A percentile compares a stretch with the other conserved stretches of the same genome.
These are phyloP conservation scores for Nannizzia gypsea DNA, from an alignment of 2,329 filamentous ascomycete genomes.

Conservation along the genomic window DNA sequence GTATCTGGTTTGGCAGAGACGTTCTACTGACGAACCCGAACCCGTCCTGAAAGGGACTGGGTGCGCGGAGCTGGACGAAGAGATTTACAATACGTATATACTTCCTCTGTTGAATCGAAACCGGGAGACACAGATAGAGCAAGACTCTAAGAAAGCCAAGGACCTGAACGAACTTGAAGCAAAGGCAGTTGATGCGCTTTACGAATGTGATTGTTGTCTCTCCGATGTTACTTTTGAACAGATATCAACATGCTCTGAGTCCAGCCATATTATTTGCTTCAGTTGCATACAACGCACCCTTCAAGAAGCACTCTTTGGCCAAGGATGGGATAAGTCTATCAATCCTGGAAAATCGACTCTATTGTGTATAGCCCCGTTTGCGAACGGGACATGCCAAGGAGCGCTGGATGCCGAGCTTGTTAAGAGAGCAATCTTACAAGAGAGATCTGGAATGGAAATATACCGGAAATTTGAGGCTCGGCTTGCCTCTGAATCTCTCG, in stretches of 20 bases:
- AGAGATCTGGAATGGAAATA: conserved; percentile 58
- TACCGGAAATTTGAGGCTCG: conserved; percentile 67
- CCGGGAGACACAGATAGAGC: conserved; percentile 26
- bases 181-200: conserved; percentile 29
- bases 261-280: conserved; percentile 41
- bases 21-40: conserved; percentile 18
- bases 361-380: conserved; percentile 66
- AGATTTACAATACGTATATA: conserved; percentile 30
- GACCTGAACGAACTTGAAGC: conserved; percentile 36
- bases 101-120: conserved; percentile 26
- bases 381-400: conserved; percentile 57
- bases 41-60: conserved; percentile 33
- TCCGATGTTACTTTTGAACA: conserved; percentile 38
- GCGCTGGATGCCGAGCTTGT: conserved; percentile 59
- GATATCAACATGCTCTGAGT: conserved; percentile 34
- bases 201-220: conserved; percentile 40
- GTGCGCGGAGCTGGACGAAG: conserved; percentile 32
- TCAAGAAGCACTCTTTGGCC: conserved; percentile 81
- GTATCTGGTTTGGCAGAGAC: conserved; percentile 29
- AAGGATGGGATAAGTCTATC: conserved; percentile 77
- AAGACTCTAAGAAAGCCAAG: conserved; percentile 30
- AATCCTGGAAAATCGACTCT: conserved; percentile 61
- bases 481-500: conserved; percentile 61
- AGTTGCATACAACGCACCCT: conserved; percentile 71
- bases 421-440: conserved; percentile 57